Evolutionary conservation across 2,329 filamentous ascomycete species (phyloP).

Genomic region (Calonectria hawksworthii): DNA sequence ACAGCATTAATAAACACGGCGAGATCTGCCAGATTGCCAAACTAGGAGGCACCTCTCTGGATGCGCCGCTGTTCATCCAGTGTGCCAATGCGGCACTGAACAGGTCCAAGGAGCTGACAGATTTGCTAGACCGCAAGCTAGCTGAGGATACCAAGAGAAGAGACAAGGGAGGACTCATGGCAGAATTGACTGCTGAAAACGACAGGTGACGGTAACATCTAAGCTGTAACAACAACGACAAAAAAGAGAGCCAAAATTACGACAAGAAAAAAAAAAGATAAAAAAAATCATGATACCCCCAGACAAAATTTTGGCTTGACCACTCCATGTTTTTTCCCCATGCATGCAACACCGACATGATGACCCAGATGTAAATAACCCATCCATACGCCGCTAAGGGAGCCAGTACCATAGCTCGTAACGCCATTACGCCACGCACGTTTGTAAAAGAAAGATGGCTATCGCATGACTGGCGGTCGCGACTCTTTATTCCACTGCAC

Average conservation of each 20-base stretch:
- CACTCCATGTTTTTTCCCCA: conserved; percentile 29
- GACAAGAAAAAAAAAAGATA: conserved; percentile 34
- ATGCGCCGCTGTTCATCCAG: conserved; percentile 82
- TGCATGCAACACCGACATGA: conserved; percentile 18
- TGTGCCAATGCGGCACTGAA: conserved; percentile 81
- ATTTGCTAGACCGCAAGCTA: conserved; percentile 79
- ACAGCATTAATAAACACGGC: conserved; percentile 90
- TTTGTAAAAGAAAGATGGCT: conserved; percentile 47
- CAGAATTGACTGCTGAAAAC: conserved; percentile 87
- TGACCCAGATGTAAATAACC: conserved; percentile 22
- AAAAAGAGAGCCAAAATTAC: conserved; percentile 21
- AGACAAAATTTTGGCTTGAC: conserved; percentile 27
- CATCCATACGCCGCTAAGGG: conserved; percentile 35
- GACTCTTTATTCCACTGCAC: conserved; percentile 98
- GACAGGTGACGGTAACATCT: conserved; percentile 65
- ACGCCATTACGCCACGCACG: conserved; percentile 24
- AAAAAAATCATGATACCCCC: conserved; percentile 50
- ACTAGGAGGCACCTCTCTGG: conserved; percentile 85
- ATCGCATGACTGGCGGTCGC: conserved; percentile 93
- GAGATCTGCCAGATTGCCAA: conserved; percentile 95
- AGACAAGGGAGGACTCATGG: conserved; percentile 83
- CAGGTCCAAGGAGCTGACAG: conserved; percentile 86
- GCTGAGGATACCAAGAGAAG: conserved; percentile 83
- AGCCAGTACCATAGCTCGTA: conserved; percentile 35
- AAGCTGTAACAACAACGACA: conserved; percentile 30